Percentiles rank a stretch among this genome's conserved stretches.
phyloP scores from a whole-genome alignment of 306 rosid species.

The Crotalaria pallida region DNA sequence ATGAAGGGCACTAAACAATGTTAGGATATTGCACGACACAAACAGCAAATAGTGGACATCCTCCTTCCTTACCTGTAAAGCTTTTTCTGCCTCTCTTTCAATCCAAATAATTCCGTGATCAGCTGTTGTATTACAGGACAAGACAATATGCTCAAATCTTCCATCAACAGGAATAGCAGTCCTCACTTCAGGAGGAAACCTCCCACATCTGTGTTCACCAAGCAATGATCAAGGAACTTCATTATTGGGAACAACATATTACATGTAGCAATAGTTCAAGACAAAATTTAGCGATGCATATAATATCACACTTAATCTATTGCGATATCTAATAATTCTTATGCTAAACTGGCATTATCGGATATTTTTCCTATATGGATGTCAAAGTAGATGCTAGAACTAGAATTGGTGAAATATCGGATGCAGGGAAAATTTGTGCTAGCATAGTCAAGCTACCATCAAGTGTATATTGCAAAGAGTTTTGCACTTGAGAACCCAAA shows the following conservation, averaged over 20 bases:
- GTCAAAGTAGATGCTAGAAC: neutral
- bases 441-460: neutral
- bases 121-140: conserved; percentile 80
- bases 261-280: neutral
- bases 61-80: conserved; percentile 65
- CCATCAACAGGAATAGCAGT: conserved; percentile 99
- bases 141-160: conserved; percentile 96
- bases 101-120: conserved; percentile 94
- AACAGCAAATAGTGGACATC: neutral
- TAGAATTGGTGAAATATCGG: neutral
- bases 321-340: neutral
- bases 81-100: conserved; percentile 84
- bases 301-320: neutral
- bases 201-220: conserved; percentile 74
- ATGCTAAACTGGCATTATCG: neutral
- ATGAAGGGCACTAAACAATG: neutral
- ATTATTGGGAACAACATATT: neutral
- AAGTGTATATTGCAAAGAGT: neutral
- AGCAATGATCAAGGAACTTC: conserved; percentile 13
- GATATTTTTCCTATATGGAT: neutral
- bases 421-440: neutral
- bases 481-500: neutral
- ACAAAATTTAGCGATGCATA: neutral
- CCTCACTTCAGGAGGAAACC: conserved; percentile 95
- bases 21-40: neutral